Percentiles rank a stretch among this genome's conserved stretches.
These are phyloP conservation scores for Salix arbutifolia DNA, from an alignment of 345 rosid genomes.

Conservation along the genomic window DNA sequence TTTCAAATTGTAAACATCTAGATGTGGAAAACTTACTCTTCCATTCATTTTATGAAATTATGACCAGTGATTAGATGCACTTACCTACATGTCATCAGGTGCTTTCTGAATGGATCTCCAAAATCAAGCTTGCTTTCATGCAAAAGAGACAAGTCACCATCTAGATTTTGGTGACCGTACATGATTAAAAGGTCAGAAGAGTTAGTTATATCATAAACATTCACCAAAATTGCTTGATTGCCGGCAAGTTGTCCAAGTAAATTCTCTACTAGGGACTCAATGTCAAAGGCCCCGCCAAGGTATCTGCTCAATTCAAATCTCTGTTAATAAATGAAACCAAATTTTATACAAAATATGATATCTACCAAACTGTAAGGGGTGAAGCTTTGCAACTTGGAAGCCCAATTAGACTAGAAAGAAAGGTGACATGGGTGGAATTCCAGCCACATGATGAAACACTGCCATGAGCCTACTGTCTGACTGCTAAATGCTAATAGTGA, in stretches of 20 bases:
- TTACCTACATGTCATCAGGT: conserved; percentile 88
- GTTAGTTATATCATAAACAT: conserved; percentile 85
- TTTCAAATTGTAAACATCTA: conserved; percentile 8
- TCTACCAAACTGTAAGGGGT: background rate
- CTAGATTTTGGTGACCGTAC: conserved; percentile 84
- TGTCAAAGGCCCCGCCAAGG: conserved; percentile 98
- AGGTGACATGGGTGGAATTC: background rate
- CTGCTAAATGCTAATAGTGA: background rate
- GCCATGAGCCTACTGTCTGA: background rate
- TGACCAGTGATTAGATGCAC: conserved; percentile 15
- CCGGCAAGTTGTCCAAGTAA: conserved; percentile 96
- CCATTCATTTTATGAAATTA: background rate
- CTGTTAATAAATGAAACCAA: background rate
- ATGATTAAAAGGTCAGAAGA: conserved; percentile 76
- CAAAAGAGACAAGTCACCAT: conserved; percentile 64
- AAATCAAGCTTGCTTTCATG: conserved; percentile 88
- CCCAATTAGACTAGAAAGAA: background rate
- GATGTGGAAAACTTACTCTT: conserved; percentile 4
- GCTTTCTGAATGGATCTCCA: conserved; percentile 93
- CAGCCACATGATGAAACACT: background rate
- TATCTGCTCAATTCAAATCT: conserved; percentile 47
- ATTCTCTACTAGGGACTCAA: conserved; percentile 97
- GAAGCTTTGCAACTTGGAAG: background rate
- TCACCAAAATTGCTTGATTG: conserved; percentile 85
- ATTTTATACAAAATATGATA: background rate